Base-by-base conservation (phyloP, 768 basidiomycete species). In the Leccinum pellstonianum region DNA sequence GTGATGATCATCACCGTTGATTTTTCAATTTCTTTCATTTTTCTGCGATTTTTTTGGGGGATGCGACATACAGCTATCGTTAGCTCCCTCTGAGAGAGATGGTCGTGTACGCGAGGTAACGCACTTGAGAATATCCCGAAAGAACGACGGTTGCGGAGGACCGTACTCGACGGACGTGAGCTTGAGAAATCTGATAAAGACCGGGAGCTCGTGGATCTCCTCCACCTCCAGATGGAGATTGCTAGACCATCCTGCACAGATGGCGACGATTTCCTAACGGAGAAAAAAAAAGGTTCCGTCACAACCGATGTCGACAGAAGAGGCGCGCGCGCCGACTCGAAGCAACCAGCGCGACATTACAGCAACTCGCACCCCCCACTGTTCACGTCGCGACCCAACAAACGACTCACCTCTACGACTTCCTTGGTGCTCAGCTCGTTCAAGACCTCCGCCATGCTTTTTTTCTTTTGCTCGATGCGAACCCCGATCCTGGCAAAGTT, bases 401-500 rank as follows among this genome's bases (percentile, higher is more conserved):
- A 43, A 4, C 0, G n/a, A 61, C 72, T 54, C 53, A 73, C 72
- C 61, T 73, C 66, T 41, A 73, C 55, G 27, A 62, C 56, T 41
- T 70, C 61, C 38, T 47, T 63, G n/a, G 61, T 71, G 10, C 67
- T 53, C 48, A 73, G 56, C 38, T 58, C 63, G 53, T 65, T 43
- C 69, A 71, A 31, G 8, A 68, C 31, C 3, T 71, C 66, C 4
- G 52, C 0, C 8, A 62, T 54, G 10, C 38, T 57, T 41, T 27
- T 48, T 11, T 8, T 58, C 21, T 50, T 35, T 8, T 63, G 52
- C 9, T 70, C 66, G 27, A 70, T 62, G n/a, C 65, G 68, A 35
- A 86, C 78, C 9, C 80, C 74, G 7, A 84, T 64, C 55, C 85
- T 77, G 11, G 81, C 84, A 61, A 85, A 87, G 66, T 88, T 88